Conservation (phyloP, 2,329 filamentous ascomycete species). For the Aureobasidium sp. region DNA sequence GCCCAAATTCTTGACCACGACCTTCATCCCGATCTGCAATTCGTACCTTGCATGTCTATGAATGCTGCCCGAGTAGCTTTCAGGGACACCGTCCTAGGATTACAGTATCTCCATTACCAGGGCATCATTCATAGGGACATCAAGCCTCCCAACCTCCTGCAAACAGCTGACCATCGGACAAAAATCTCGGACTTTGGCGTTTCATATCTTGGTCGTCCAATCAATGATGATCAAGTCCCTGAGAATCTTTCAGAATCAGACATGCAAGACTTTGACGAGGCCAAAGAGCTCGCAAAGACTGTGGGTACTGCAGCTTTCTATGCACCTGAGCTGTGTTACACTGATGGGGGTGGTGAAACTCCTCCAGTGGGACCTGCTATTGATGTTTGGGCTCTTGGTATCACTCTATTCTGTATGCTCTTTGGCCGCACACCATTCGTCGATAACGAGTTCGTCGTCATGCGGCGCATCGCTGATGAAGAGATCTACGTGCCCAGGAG, state of each 20-base stretch:
- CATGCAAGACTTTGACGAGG: conserved; percentile 71
- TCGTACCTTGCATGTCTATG: conserved; percentile 88
- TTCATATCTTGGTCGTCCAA: conserved; percentile 87
- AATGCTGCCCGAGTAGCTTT: conserved; percentile 77
- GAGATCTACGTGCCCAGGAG: conserved; percentile 82
- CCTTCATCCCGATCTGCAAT: conserved; percentile 81
- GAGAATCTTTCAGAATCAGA: conserved; percentile 73
- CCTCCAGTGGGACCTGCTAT: conserved; percentile 84
- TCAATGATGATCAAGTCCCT: conserved; percentile 67
- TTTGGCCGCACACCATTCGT: conserved; percentile 92
- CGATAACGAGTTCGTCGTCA: conserved; percentile 86
- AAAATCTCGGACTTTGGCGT: conserved; percentile 99
- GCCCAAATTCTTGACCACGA: conserved; percentile 51
- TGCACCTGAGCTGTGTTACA: conserved; percentile 91
- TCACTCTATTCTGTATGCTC: conserved; percentile 92
- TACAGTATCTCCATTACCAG: conserved; percentile 71
- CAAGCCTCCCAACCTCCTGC: conserved; percentile 74
- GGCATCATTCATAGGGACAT: conserved; percentile 65
- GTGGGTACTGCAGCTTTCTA: conserved; percentile 97
- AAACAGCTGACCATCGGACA: conserved; percentile 75
- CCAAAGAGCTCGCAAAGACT: conserved; percentile 94
- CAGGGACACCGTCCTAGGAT: conserved; percentile 81
- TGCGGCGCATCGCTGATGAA: conserved; percentile 82
- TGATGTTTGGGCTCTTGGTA: conserved; percentile 93
- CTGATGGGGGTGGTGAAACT: conserved; percentile 68